Percentiles rank a stretch among this genome's conserved stretches.
phyloP scores from a whole-genome alignment of 129 eudicot genomes.

The Deinandra increscens region DNA sequence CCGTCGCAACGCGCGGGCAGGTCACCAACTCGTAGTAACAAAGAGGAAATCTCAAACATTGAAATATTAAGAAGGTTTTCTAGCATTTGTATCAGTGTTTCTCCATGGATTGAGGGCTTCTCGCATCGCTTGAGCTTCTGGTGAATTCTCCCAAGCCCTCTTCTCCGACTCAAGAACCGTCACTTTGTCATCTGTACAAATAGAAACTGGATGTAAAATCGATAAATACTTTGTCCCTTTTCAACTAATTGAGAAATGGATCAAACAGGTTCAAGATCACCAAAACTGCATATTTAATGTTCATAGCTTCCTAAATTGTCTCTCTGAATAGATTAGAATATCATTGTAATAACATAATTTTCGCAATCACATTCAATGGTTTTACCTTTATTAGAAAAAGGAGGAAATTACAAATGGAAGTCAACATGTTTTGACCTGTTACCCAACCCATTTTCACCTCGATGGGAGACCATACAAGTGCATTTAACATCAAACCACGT shows the following conservation, averaged over 20 bases:
- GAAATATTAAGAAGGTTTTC: constrained; percentile 36
- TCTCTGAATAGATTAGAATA: neutral
- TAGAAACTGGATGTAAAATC: constrained; percentile 1
- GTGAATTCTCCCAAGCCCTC: constrained; percentile 81
- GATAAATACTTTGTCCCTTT: neutral
- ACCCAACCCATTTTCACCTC: neutral
- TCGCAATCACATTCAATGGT: neutral
- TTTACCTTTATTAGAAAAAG: too few relatives aligned
- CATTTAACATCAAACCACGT: neutral
- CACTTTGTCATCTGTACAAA: constrained; percentile 82
- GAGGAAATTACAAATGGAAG: too few relatives aligned
- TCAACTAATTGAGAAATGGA: neutral
- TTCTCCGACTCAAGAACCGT: constrained; percentile 82
- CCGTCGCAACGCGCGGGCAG: too few relatives aligned
- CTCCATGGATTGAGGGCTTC: constrained; percentile 97
- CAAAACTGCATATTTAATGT: neutral
- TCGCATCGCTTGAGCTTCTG: constrained; percentile 85
- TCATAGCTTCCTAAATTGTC: neutral
- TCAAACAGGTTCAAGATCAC: neutral
- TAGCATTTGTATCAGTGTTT: constrained; percentile 43
- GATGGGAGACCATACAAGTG: neutral
- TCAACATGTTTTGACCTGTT: neutral
- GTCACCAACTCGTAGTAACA: too few relatives aligned
- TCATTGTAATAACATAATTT: neutral
- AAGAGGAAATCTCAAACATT: constrained; percentile 13